Conservation (phyloP, 495 filamentous ascomycete genomes). For the Xylaria scruposa region DNA sequence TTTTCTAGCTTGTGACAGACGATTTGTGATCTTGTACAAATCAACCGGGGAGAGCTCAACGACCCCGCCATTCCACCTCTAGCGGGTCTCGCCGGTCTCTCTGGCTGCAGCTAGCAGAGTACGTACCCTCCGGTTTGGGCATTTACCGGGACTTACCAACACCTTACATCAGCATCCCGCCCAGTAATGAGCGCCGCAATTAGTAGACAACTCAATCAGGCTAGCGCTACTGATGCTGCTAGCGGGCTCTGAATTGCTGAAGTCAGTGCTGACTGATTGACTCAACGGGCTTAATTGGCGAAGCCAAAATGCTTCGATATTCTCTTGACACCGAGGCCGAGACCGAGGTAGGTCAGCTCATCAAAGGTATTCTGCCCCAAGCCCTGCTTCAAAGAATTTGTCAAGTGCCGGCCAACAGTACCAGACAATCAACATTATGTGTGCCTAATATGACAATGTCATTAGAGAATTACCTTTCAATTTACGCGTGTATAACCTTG, state of each 20-base stretch:
- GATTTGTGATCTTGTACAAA: slow-evolving; percentile 32
- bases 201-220: background rate
- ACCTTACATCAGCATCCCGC: slow-evolving; percentile 23
- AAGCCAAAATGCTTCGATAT: background rate
- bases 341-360: background rate
- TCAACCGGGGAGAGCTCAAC: slow-evolving; percentile 11
- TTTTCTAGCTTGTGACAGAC: background rate
- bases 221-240: background rate
- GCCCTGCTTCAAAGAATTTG: background rate
- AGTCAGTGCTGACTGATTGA: slow-evolving; percentile 26
- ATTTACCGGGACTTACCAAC: slow-evolving; percentile 21
- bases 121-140: background rate
- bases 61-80: slow-evolving; percentile 23
- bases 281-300: background rate
- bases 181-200: background rate
- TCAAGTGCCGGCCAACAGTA: background rate
- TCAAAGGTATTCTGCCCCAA: background rate
- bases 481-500: background rate
- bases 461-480: background rate
- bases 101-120: background rate
- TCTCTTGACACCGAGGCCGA: background rate
- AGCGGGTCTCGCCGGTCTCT: background rate
- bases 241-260: slow-evolving; percentile 2
- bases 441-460: background rate
- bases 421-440: background rate